phyloP scores from a whole-genome alignment of 2,329 filamentous ascomycete species.

The Rhynchosporium agropyri region DNA sequence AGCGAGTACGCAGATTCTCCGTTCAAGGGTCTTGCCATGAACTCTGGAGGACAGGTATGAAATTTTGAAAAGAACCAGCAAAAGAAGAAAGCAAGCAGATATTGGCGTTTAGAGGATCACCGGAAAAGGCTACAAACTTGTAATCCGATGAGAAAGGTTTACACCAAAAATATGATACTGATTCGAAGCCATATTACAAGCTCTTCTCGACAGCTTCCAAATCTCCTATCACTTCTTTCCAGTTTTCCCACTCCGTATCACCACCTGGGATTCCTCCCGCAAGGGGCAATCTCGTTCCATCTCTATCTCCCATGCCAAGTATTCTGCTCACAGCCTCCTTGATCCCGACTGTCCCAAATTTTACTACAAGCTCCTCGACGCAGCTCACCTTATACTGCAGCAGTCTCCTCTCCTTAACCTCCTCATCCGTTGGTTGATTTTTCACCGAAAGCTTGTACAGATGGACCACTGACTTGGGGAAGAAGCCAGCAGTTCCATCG shows the following conservation, averaged over 20 bases:
- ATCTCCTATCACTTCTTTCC: conserved; percentile 46
- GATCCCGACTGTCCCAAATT: conserved; percentile 64
- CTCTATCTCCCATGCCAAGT: conserved; percentile 60
- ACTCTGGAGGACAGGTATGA: no score
- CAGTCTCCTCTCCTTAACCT: conserved; percentile 52
- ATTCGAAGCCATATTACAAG: conserved; percentile 27
- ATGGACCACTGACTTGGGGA: conserved; percentile 61
- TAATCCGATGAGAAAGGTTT: background rate
- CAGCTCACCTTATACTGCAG: conserved; percentile 64
- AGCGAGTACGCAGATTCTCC: no score
- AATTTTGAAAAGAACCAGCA: no score
- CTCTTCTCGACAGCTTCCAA: conserved; percentile 40
- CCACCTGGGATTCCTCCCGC: conserved; percentile 58
- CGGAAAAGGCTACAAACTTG: background rate
- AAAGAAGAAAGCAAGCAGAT: no score
- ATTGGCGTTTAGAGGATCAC: background rate
- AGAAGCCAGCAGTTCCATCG: conserved; percentile 66
- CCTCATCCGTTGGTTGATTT: conserved; percentile 46
- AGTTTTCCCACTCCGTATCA: conserved; percentile 50
- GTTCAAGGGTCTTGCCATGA: no score
- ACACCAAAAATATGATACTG: background rate
- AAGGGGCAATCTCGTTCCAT: conserved; percentile 62
- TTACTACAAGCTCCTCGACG: conserved; percentile 63
- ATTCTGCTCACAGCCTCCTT: conserved; percentile 64
- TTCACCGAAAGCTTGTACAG: conserved; percentile 54